These are phyloP conservation scores for Quercus suber DNA, from an alignment of 306 rosid species.

Conservation along the genomic window DNA sequence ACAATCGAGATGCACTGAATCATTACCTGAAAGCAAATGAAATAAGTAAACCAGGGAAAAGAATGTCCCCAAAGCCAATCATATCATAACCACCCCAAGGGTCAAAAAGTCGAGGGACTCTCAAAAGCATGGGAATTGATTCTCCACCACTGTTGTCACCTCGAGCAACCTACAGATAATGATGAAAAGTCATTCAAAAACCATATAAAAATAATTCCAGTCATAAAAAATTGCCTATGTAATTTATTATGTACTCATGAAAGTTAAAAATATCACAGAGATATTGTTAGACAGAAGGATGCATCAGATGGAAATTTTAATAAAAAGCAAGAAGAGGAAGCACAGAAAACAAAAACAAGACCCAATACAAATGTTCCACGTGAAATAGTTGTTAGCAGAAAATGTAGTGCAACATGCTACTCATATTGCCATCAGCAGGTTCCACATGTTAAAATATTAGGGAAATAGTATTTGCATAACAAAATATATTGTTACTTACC, in stretches of 20 bases:
- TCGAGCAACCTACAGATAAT: constrained; percentile 65
- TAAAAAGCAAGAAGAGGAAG: background rate
- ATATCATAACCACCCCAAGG: constrained; percentile 95
- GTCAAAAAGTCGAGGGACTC: constrained; percentile 71
- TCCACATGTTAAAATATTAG: background rate
- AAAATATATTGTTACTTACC: background rate
- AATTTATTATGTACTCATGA: background rate
- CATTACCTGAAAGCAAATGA: constrained; percentile 72
- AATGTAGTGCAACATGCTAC: background rate
- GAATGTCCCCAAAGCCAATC: constrained; percentile 97
- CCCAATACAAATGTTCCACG: background rate
- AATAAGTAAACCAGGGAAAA: constrained; percentile 95
- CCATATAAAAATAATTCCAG: background rate
- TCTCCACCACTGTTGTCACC: constrained; percentile 89
- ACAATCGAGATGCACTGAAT: constrained; percentile 1
- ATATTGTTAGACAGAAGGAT: background rate
- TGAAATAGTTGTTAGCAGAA: background rate
- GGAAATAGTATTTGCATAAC: background rate
- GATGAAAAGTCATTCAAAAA: background rate
- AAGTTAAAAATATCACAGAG: background rate
- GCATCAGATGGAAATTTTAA: background rate
- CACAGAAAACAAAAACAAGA: background rate
- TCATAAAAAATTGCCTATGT: background rate
- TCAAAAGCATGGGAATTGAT: constrained; percentile 93
- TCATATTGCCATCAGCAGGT: background rate